phyloP scores from a whole-genome alignment of 148 eudicot genomes.

The Fallopia convolvulus region DNA sequence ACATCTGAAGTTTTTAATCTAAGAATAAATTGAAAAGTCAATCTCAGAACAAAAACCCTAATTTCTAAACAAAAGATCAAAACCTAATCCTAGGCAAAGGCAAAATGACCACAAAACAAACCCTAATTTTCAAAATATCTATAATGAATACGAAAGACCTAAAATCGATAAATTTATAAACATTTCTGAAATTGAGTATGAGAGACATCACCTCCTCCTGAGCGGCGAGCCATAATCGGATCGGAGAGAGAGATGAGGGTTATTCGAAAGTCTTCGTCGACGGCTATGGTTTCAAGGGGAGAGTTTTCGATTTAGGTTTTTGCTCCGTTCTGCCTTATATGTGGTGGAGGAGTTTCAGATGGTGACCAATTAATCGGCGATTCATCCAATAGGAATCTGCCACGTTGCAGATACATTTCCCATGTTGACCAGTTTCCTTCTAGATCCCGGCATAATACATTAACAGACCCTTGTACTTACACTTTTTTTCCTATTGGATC shows the following conservation, averaged over 20 bases:
- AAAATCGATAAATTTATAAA: background rate
- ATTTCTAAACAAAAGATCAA: background rate
- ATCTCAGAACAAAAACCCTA: background rate
- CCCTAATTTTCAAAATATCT: background rate
- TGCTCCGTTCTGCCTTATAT: background rate
- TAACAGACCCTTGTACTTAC: too few species aligned
- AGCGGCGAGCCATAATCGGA: conserved; percentile 64
- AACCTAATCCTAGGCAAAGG: background rate
- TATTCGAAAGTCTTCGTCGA: conserved; percentile 7
- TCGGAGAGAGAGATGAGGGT: background rate
- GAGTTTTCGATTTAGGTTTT: background rate
- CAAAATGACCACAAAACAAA: background rate
- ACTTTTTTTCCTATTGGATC: too few species aligned
- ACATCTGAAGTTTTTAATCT: background rate
- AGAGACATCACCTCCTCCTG: conserved; percentile 28
- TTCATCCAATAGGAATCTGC: background rate
- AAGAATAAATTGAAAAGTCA: background rate
- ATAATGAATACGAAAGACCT: background rate
- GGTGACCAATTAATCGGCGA: background rate
- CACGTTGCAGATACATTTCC: background rate
- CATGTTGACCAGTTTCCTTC: background rate
- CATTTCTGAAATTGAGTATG: background rate
- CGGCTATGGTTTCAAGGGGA: background rate
- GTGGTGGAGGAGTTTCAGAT: background rate
- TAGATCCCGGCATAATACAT: too few species aligned